Evolutionary conservation across 352 stramenopile species (phyloP).

Genomic region (Blastocystis sp.): DNA sequence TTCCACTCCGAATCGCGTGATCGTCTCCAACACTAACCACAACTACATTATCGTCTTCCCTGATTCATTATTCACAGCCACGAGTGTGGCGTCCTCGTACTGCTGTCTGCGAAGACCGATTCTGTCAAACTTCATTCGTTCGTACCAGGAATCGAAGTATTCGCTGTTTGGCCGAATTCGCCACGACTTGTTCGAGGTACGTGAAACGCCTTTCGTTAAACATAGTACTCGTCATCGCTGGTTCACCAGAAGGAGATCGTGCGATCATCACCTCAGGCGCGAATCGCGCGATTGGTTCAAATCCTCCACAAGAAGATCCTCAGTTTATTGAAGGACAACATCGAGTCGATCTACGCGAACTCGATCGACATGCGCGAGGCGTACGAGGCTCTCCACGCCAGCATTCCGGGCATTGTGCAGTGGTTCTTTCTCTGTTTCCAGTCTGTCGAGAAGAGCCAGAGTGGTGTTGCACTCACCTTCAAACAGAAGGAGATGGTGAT

Average conservation of each 20-base stretch:
- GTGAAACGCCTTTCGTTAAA: not conserved
- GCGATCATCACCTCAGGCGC: not conserved
- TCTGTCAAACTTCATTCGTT: conserved; percentile 37
- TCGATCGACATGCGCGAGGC: not conserved
- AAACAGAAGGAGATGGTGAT: not conserved
- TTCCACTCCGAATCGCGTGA: not conserved
- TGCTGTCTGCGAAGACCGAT: conserved; percentile 27
- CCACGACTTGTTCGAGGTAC: conserved; percentile 44
- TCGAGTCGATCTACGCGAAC: conserved; percentile 11
- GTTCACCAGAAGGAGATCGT: not conserved
- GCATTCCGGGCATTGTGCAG: conserved; percentile 51
- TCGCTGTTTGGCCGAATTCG: conserved; percentile 30
- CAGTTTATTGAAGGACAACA: not conserved
- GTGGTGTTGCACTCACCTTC: not conserved
- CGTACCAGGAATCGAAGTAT: conserved; percentile 13
- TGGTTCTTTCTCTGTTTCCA: not conserved
- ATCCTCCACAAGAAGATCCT: conserved; percentile 25
- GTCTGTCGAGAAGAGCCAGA: not conserved
- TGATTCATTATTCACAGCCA: conserved; percentile 18
- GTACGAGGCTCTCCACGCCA: conserved; percentile 47
- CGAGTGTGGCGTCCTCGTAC: conserved; percentile 23
- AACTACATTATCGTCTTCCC: conserved; percentile 56
- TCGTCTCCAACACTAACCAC: conserved; percentile 1
- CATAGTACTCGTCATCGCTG: not conserved
- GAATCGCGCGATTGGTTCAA: conserved; percentile 13